phyloP scores from a whole-genome alignment of 176 grass and related monocot genomes.

The Avena eriantha region DNA sequence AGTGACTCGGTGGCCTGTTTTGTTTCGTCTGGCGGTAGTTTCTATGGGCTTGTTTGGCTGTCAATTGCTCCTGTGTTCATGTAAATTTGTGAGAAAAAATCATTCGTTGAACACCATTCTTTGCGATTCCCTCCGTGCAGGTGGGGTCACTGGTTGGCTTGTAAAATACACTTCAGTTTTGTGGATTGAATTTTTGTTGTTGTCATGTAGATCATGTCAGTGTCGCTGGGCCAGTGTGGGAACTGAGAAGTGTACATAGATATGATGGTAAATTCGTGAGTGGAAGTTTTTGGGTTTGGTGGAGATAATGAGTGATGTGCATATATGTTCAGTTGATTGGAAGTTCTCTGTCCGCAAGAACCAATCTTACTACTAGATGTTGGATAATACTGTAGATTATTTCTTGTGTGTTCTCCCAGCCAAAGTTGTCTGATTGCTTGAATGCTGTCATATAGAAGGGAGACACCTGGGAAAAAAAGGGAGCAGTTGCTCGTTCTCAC shows the following conservation, averaged over 20 bases:
- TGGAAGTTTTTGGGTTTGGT: not conserved
- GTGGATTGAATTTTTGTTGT: conserved; percentile 25
- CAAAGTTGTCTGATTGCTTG: too few relatives aligned
- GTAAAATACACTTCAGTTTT: conserved; percentile 35
- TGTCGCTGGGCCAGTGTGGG: not conserved
- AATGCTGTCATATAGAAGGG: too few relatives aligned
- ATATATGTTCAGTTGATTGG: not conserved
- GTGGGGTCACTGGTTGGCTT: conserved; percentile 20
- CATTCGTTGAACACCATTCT: conserved; percentile 46
- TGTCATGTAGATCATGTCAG: conserved; percentile 24
- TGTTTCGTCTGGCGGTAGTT: conserved; percentile 10
- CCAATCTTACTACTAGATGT: too few relatives aligned
- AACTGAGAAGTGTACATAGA: not conserved
- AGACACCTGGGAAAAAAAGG: too few relatives aligned
- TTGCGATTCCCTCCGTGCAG: not conserved
- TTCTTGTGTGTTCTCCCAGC: too few relatives aligned
- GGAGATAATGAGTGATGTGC: not conserved
- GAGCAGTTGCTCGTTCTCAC: too few relatives aligned
- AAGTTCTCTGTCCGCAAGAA: not conserved
- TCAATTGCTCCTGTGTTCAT: conserved; percentile 33
- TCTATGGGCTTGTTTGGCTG: conserved; percentile 26
- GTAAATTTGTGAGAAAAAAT: conserved; percentile 26
- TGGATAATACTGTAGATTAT: too few relatives aligned
- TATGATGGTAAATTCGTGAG: conserved; percentile 17
- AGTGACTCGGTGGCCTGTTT: not conserved